phyloP scores from a whole-genome alignment of 305 asterid species.

The Fraxinus sp. region DNA sequence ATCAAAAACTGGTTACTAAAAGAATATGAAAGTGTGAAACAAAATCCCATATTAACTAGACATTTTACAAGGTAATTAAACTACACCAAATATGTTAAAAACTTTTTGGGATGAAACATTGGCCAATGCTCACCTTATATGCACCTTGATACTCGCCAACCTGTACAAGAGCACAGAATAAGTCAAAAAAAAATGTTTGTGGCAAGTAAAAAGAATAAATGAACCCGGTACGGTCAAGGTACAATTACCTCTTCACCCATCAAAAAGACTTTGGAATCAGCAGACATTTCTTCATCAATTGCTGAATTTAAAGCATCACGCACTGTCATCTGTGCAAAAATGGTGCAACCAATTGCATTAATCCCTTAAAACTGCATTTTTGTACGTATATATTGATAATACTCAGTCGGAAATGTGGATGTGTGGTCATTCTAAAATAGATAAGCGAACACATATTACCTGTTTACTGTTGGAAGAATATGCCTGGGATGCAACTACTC shows the following conservation, averaged over 20 bases:
- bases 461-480: constrained; percentile 42
- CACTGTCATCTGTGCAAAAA: constrained; percentile 70
- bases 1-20: not conserved
- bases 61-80: not conserved
- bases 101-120: not conserved
- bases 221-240: not conserved
- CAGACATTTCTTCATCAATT: constrained; percentile 94
- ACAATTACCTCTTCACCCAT: constrained; percentile 92
- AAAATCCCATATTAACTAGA: not conserved
- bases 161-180: not conserved
- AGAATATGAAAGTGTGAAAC: not conserved
- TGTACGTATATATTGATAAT: not conserved
- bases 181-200: not conserved
- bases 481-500: constrained; percentile 38
- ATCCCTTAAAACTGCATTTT: not conserved
- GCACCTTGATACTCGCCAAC: not conserved
- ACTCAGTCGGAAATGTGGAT: not conserved
- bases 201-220: not conserved
- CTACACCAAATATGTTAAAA: not conserved
- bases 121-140: not conserved
- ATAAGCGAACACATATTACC: constrained; percentile 16
- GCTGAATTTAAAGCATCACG: constrained; percentile 95
- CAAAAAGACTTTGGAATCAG: constrained; percentile 77
- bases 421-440: not conserved
- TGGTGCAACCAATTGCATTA: not conserved